Evolutionary conservation across 192 early-diverging fungal species (phyloP).

Genomic region (Coemansia nantahalensis): DNA sequence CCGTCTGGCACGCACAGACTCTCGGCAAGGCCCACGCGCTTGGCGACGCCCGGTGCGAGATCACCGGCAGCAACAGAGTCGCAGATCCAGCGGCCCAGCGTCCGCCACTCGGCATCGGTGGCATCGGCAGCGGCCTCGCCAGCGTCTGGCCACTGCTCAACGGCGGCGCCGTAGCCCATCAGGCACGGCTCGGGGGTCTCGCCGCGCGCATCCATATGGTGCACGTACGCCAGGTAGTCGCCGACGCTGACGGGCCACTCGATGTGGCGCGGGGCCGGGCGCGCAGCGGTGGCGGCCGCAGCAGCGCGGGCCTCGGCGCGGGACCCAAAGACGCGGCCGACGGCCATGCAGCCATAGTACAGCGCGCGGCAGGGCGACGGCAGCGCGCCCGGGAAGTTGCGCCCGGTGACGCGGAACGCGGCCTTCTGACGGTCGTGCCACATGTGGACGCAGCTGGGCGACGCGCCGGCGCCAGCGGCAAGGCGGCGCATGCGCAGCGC

Average conservation of each 20-base stretch:
- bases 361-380: constrained; percentile 41
- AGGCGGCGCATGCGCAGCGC: constrained; percentile 17
- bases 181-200: constrained; percentile 42
- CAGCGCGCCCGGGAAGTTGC: constrained; percentile 27
- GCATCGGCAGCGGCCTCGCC: not conserved
- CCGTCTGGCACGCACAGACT: constrained; percentile 6
- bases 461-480: constrained; percentile 16
- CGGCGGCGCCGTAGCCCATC: constrained; percentile 30
- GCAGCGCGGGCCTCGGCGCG: constrained; percentile 22
- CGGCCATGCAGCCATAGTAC: constrained; percentile 36
- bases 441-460: constrained; percentile 35
- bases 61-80: not conserved
- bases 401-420: constrained; percentile 43
- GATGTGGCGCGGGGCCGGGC: constrained; percentile 3
- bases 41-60: no score
- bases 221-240: constrained; percentile 39
- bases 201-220: constrained; percentile 12
- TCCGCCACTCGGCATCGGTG: constrained; percentile 29
- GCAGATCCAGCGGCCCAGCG: constrained; percentile 48
- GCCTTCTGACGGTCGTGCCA: constrained; percentile 54
- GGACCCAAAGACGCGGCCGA: constrained; percentile 33
- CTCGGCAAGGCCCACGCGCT: constrained; percentile 6
- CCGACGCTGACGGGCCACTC: constrained; percentile 35
- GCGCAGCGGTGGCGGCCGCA: constrained; percentile 22
- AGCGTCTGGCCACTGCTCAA: constrained; percentile 18